These are phyloP conservation scores for Microsporum canis DNA, from an alignment of 2,329 filamentous ascomycete species.

Conservation along the genomic window DNA sequence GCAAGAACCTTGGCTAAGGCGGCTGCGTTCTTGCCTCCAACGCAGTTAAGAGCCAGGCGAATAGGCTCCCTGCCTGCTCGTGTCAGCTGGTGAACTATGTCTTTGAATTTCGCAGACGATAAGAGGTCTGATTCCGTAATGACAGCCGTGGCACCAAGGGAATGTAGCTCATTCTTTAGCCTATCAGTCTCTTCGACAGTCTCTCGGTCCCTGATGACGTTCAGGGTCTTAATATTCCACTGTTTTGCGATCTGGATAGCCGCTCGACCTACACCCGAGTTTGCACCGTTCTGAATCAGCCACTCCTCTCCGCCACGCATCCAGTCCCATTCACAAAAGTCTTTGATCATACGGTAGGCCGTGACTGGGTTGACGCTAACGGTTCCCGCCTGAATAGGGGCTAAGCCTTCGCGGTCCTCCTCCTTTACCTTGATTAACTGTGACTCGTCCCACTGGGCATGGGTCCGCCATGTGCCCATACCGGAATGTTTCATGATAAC, in stretches of 20 bases:
- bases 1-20: constrained; percentile 64
- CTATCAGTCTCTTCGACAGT: constrained; percentile 53
- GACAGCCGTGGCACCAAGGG: constrained; percentile 52
- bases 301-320: constrained; percentile 59
- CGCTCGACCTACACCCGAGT: constrained; percentile 80
- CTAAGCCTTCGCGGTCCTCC: constrained; percentile 54
- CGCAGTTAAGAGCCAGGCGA: constrained; percentile 77
- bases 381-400: constrained; percentile 68
- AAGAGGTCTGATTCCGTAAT: constrained; percentile 50
- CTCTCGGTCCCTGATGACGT: constrained; percentile 66
- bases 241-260: constrained; percentile 76
- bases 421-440: constrained; percentile 55
- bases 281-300: constrained; percentile 96
- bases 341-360: constrained; percentile 82
- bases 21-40: constrained; percentile 75
- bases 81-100: constrained; percentile 55
- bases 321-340: constrained; percentile 52
- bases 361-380: constrained; percentile 89
- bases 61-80: constrained; percentile 60
- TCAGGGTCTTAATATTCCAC: constrained; percentile 87
- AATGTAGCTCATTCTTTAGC: constrained; percentile 49
- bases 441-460: constrained; percentile 55
- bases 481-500: constrained; percentile 74
- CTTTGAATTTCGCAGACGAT: constrained; percentile 31
- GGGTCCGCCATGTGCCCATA: constrained; percentile 91